phyloP scores from a whole-genome alignment of 768 basidiomycete species.

The Naganishia vaughanmartiniae region DNA sequence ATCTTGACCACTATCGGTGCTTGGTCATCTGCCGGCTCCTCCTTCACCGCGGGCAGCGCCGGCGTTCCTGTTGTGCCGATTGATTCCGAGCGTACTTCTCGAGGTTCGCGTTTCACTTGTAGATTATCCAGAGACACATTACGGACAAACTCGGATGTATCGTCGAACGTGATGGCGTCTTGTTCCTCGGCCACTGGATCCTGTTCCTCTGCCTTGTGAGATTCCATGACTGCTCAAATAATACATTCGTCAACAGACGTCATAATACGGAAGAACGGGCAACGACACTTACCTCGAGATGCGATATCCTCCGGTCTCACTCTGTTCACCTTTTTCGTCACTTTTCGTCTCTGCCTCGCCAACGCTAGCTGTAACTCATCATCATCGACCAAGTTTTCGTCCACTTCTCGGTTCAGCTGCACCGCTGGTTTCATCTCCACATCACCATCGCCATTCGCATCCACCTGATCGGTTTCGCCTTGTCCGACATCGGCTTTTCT shows the following conservation, averaged over 20 bases:
- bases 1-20: slow-evolving; percentile 47
- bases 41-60: slow-evolving; percentile 16
- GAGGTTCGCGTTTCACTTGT: slow-evolving; percentile 46
- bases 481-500: slow-evolving; percentile 59
- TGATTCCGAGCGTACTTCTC: slow-evolving; percentile 52
- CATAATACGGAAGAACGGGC: slow-evolving; percentile 40
- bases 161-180: slow-evolving; percentile 80
- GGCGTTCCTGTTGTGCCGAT: slow-evolving; percentile 20
- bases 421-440: slow-evolving; percentile 72
- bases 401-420: slow-evolving; percentile 64
- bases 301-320: slow-evolving; percentile 76
- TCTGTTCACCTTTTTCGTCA: slow-evolving; percentile 73
- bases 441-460: slow-evolving; percentile 73
- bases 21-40: slow-evolving; percentile 34
- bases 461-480: slow-evolving; percentile 54
- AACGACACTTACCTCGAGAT: slow-evolving; percentile 38
- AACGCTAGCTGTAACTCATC: slow-evolving; percentile 94
- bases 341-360: slow-evolving; percentile 77
- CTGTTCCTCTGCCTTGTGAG: slow-evolving; percentile 56
- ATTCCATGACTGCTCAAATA: slow-evolving; percentile 60
- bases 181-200: slow-evolving; percentile 51
- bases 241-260: background rate
- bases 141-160: slow-evolving; percentile 94
- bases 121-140: slow-evolving; percentile 52
- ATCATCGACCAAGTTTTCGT: slow-evolving; percentile 92